Conservation (phyloP, 2,329 filamentous ascomycete species). For the Neonectria magnoliae region DNA sequence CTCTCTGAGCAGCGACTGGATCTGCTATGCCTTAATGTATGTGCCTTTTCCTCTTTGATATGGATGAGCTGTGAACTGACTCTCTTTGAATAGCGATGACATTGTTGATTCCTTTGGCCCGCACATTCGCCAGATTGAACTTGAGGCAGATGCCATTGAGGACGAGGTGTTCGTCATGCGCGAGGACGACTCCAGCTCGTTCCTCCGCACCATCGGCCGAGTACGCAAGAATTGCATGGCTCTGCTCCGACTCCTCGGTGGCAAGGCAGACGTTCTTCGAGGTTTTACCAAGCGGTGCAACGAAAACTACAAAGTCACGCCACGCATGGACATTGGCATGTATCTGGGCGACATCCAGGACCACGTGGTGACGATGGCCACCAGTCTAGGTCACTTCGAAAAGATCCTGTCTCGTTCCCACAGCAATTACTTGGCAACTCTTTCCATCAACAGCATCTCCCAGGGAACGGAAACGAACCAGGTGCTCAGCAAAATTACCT, state of each 20-base stretch:
- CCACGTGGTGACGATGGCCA: slow-evolving; percentile 99
- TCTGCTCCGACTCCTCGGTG: slow-evolving; percentile 89
- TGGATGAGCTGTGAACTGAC: slow-evolving; percentile 36
- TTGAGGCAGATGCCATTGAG: slow-evolving; percentile 91
- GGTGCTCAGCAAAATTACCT: slow-evolving; percentile 92
- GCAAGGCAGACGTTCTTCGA: slow-evolving; percentile 97
- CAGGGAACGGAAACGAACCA: slow-evolving; percentile 90
- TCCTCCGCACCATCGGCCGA: slow-evolving; percentile 87
- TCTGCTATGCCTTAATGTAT: slow-evolving; percentile 97
- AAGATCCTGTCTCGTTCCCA: slow-evolving; percentile 96
- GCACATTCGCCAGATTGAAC: slow-evolving; percentile 85
- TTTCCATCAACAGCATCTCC: slow-evolving; percentile 89
- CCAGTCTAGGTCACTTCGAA: slow-evolving; percentile 93
- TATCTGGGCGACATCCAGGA: slow-evolving; percentile 98
- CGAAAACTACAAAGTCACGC: slow-evolving; percentile 94
- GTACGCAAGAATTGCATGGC: slow-evolving; percentile 96
- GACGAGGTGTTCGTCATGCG: slow-evolving; percentile 94
- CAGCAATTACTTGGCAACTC: slow-evolving; percentile 94
- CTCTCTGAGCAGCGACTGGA: slow-evolving; percentile 95
- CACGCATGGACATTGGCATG: slow-evolving; percentile 94
- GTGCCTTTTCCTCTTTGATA: slow-evolving; percentile 43
- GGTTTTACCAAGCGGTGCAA: slow-evolving; percentile 99
- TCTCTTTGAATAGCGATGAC: slow-evolving; percentile 72
- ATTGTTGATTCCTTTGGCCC: slow-evolving; percentile 97
- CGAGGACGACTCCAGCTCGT: slow-evolving; percentile 86